These are phyloP conservation scores for Saccharomyces hybrid DNA, from an alignment of 1,139 yeast genomes.

Conservation along the genomic window DNA sequence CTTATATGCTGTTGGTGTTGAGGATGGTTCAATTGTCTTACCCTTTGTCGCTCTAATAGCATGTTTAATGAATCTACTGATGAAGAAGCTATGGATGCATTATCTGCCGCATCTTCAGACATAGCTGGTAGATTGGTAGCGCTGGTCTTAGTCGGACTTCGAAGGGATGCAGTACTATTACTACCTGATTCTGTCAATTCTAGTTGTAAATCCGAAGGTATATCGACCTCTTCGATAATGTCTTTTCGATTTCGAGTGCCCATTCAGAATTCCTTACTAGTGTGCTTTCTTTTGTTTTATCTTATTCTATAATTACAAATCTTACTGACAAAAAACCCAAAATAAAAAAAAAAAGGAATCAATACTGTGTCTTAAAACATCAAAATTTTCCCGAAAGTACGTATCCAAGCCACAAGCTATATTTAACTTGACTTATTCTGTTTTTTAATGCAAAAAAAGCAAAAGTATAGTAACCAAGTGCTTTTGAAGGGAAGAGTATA, in stretches of 20 bases:
- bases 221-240: conserved; percentile 20
- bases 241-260: conserved; percentile 1
- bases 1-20: conserved; percentile 30
- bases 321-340: neutral
- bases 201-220: conserved; percentile 24
- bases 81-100: conserved; percentile 25
- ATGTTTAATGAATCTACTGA: conserved; percentile 36
- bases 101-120: conserved; percentile 9
- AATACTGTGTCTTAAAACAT: neutral
- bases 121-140: conserved; percentile 3
- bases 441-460: neutral
- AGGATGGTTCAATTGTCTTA: conserved; percentile 36
- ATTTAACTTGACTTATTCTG: neutral
- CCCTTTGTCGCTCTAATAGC: conserved; percentile 34
- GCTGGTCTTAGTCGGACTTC: neutral
- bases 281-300: neutral
- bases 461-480: neutral
- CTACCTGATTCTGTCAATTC: conserved; percentile 7
- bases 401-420: neutral
- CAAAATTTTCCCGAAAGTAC: neutral
- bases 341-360: neutral
- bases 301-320: conserved; percentile 1
- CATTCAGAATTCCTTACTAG: conserved; percentile 5
- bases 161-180: conserved; percentile 1
- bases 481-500: neutral